Conservation (phyloP, 2,329 filamentous ascomycete species). For the Xylaria sp. region DNA sequence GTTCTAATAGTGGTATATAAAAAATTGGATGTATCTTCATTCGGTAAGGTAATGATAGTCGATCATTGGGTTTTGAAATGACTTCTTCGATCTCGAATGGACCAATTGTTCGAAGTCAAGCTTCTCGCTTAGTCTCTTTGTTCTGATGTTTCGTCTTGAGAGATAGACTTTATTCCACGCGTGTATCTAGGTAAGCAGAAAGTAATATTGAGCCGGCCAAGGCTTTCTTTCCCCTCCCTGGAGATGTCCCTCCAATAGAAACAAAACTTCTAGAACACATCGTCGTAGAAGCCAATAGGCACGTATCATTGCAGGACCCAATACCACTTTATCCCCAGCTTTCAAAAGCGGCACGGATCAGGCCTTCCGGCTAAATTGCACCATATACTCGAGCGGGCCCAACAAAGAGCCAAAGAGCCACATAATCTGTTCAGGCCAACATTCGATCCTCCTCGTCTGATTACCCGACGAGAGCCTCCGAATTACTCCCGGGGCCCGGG, state of each 20-base stretch:
- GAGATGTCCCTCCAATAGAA: slow-evolving; percentile 28
- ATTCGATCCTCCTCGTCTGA: slow-evolving; percentile 42
- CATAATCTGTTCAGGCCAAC: slow-evolving; percentile 37
- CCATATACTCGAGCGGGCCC: slow-evolving; percentile 38
- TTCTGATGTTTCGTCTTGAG: not conserved
- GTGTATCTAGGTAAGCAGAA: slow-evolving; percentile 4
- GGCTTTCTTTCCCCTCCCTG: not conserved
- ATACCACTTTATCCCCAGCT: slow-evolving; percentile 33
- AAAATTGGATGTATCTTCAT: too few species aligned
- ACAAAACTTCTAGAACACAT: not conserved
- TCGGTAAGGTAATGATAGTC: too few species aligned
- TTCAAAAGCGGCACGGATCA: slow-evolving; percentile 35
- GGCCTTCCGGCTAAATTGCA: slow-evolving; percentile 47
- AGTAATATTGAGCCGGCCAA: slow-evolving; percentile 10
- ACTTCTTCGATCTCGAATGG: too few species aligned
- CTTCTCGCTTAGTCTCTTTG: too few species aligned
- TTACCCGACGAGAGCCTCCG: slow-evolving; percentile 44
- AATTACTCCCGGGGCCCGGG: slow-evolving; percentile 41
- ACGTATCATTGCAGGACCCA: slow-evolving; percentile 10
- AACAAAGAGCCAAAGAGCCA: slow-evolving; percentile 26
- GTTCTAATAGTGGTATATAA: too few species aligned
- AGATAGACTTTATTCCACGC: not conserved
- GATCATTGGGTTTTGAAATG: too few species aligned
- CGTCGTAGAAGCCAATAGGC: not conserved
- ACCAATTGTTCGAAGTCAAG: too few species aligned